Evolutionary conservation across 2,329 filamentous ascomycete species (phyloP).

Genomic region (Diaporthe amygdali): DNA sequence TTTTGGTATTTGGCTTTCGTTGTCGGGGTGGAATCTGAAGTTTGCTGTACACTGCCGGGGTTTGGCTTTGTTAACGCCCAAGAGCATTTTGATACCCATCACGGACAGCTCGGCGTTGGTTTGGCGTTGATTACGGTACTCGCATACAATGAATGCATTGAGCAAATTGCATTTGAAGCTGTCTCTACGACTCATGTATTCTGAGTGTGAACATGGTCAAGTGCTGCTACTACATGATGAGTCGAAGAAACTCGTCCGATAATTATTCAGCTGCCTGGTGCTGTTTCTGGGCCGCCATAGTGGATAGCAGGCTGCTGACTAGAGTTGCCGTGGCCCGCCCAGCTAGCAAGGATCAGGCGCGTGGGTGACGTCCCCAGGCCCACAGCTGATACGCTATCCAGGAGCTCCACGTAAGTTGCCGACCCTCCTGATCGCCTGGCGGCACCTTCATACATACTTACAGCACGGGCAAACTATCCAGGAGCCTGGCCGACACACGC

Average conservation of each 20-base stretch:
- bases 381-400: slow-evolving; percentile 20
- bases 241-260: not conserved
- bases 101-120: not conserved
- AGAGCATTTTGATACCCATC: not conserved
- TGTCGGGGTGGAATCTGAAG: not conserved
- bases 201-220: not conserved
- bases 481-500: slow-evolving; percentile 18
- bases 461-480: not conserved
- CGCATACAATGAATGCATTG: not conserved
- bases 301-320: not conserved
- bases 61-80: not conserved
- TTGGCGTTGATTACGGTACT: not conserved
- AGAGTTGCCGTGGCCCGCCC: not conserved
- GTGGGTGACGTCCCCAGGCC: slow-evolving; percentile 23
- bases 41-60: not conserved
- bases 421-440: not conserved
- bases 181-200: not conserved
- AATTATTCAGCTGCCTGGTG: not conserved
- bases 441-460: not conserved
- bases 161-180: not conserved
- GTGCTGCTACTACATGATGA: not conserved
- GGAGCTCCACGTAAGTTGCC: slow-evolving; percentile 23
- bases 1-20: not conserved
- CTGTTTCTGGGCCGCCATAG: no score
- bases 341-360: slow-evolving; percentile 17